Conservation (phyloP, 2,329 filamentous ascomycete species). For the Cytospora mali region DNA sequence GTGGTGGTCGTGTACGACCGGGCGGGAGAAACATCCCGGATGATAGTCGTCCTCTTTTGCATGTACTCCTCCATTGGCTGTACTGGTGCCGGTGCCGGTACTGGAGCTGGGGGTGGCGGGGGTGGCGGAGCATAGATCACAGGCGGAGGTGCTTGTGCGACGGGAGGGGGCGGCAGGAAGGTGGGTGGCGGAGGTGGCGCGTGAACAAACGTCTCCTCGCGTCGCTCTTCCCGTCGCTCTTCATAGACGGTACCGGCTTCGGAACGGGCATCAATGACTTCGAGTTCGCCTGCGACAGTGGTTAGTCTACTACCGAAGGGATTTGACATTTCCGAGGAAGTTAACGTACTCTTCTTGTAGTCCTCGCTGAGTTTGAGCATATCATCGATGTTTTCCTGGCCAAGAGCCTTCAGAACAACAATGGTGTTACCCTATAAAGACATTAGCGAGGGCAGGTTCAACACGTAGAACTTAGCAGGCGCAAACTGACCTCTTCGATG, state of each 20-base stretch:
- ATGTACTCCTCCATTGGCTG: conserved; percentile 39
- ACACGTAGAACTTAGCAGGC: neutral
- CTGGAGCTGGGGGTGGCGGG: conserved; percentile 39
- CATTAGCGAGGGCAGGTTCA: conserved; percentile 37
- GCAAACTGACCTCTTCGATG: conserved; percentile 73
- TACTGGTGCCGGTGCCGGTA: conserved; percentile 29
- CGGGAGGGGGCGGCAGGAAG: conserved; percentile 32
- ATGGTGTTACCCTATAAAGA: conserved; percentile 72
- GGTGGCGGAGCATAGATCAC: conserved; percentile 28
- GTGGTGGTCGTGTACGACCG: conserved; percentile 43
- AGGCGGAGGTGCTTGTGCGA: conserved; percentile 32
- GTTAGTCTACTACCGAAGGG: conserved; percentile 2
- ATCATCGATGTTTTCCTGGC: conserved; percentile 89
- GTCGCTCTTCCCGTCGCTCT: conserved; percentile 42
- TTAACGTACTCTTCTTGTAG: conserved; percentile 61
- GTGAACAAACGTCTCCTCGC: conserved; percentile 45
- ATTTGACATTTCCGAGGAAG: neutral
- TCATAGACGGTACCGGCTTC: conserved; percentile 50
- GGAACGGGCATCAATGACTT: conserved; percentile 50
- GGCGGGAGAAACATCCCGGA: conserved; percentile 54
- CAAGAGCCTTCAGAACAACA: conserved; percentile 80
- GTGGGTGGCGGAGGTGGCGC: conserved; percentile 34
- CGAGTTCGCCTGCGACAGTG: conserved; percentile 43
- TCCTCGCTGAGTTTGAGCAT: conserved; percentile 81
- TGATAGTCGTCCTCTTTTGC: conserved; percentile 48